These are phyloP conservation scores for Evansstolkia leycettana DNA, from an alignment of 495 filamentous ascomycete genomes.

Conservation along the genomic window DNA sequence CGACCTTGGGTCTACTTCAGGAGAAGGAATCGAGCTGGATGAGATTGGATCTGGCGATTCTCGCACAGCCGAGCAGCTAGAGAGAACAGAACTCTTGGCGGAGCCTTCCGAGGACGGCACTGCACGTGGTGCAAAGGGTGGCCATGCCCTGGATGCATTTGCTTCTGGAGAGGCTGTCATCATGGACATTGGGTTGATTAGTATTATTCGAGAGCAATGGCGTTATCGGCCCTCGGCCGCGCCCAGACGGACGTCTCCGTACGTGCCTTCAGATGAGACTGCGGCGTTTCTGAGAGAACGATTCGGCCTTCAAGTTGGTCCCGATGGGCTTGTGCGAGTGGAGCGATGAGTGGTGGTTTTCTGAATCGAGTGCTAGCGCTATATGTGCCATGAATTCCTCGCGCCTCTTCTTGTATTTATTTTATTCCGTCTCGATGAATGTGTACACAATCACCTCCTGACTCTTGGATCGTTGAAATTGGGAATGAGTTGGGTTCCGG, in stretches of 20 bases:
- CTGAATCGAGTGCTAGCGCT: too few species aligned
- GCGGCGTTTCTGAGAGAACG: constrained; percentile 32
- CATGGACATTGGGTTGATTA: constrained; percentile 54
- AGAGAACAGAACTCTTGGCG: constrained; percentile 33
- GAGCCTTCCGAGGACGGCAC: constrained; percentile 24
- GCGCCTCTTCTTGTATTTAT: too few species aligned
- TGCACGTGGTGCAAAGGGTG: constrained; percentile 17
- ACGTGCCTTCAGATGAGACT: constrained; percentile 24
- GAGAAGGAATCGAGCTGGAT: constrained; percentile 14
- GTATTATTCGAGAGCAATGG: constrained; percentile 55
- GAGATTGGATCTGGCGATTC: constrained; percentile 9
- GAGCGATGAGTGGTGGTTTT: constrained; percentile 5
- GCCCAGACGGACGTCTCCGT: constrained; percentile 14
- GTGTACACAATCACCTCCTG: too few species aligned
- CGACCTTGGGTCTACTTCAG: constrained; percentile 8
- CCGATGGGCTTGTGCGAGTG: constrained; percentile 27
- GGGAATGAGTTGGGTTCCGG: too few species aligned
- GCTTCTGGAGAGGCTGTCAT: constrained; percentile 59
- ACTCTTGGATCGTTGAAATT: too few species aligned
- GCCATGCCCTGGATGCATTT: constrained; percentile 44
- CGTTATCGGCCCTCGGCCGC: constrained; percentile 17
- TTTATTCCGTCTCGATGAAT: too few species aligned
- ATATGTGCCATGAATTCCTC: too few species aligned
- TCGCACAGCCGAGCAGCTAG: constrained; percentile 22
- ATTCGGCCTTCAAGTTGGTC: constrained; percentile 28